Conservation (phyloP, 257 asterid genomes). For the Solanum etuberosum region DNA sequence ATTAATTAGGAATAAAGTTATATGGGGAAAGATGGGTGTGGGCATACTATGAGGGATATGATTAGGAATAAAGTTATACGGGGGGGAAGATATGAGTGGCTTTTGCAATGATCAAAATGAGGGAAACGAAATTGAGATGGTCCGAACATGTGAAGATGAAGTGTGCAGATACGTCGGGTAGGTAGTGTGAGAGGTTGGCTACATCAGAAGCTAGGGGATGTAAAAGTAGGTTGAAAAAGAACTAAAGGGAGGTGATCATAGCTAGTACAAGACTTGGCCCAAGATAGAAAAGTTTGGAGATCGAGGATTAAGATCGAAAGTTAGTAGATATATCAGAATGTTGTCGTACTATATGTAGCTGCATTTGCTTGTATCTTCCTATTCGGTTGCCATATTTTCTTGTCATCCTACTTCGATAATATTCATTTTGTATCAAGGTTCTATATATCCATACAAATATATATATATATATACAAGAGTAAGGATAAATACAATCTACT, state of each 20-base stretch:
- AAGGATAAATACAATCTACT: background rate
- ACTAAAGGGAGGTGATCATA: background rate
- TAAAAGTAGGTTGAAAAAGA: background rate
- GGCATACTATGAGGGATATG: background rate
- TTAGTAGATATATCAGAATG: background rate
- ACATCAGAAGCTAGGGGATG: background rate
- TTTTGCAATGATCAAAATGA: background rate
- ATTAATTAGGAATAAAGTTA: background rate
- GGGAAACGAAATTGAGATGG: background rate
- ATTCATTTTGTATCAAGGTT: background rate
- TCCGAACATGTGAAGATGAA: background rate
- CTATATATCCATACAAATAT: too few relatives aligned
- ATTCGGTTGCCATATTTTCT: background rate
- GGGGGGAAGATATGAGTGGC: background rate
- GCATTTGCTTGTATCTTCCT: background rate
- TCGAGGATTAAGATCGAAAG: background rate
- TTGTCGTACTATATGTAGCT: background rate
- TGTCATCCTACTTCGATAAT: background rate
- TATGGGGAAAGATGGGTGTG: background rate
- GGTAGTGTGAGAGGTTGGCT: background rate
- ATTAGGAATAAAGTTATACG: background rate
- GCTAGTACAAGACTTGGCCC: too few relatives aligned
- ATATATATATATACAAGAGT: too few relatives aligned
- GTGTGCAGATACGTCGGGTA: background rate
- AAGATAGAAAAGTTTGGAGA: background rate